Evolutionary conservation across 352 stramenopile genomes (phyloP), one percentile per base, ranked within the genome.

Genomic region (Pythium sukuiense): DNA sequence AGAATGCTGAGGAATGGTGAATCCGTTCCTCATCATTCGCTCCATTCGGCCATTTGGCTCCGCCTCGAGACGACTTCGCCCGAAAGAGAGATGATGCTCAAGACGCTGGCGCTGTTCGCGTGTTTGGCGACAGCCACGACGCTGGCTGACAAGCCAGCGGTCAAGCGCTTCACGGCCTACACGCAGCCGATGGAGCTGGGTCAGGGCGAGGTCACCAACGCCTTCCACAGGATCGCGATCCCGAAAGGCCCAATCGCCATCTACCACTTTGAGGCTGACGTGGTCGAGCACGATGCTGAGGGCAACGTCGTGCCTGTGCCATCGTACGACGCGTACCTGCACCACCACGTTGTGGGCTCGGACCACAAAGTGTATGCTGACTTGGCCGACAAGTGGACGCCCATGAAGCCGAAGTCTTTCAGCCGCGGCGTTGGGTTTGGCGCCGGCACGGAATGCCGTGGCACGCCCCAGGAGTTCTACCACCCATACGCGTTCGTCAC

Each of bases 401-500:
- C 83, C n/a, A 92, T 91, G 82, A 92, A 92, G 58, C 81, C 80
- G 18, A 71, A 73, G n/a, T 79, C 79, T 49, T 87, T 89, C 39
- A 90, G 76, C 54, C 81, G 82, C 61, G 89, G 83, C 59, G 81
- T 92, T 37, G 83, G 81, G 13, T 94, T 94, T 60, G 85, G 85
- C 35, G 85, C 85, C 1, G 85, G 85, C 50, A 94, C 85, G 9
- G 85, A 94, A 71, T 88, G 73, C 60, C 83, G 85, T 30, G 85
- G 83, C 54, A 94, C 85, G 9, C 85, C 85, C 27, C 85, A 94
- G 67, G 70, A 91, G 69, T 92, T 92, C 52, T 75, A 85, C 65
- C 87, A 85, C 57, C 85, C 85, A 27, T 94, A 91, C 61, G 85
- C 81, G 32, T 94, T 92, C 70, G 76, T 91, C 68, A 94, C 85